Conservation (phyloP, 805 yeast species). For the Zygoascus ofunaensis region DNA sequence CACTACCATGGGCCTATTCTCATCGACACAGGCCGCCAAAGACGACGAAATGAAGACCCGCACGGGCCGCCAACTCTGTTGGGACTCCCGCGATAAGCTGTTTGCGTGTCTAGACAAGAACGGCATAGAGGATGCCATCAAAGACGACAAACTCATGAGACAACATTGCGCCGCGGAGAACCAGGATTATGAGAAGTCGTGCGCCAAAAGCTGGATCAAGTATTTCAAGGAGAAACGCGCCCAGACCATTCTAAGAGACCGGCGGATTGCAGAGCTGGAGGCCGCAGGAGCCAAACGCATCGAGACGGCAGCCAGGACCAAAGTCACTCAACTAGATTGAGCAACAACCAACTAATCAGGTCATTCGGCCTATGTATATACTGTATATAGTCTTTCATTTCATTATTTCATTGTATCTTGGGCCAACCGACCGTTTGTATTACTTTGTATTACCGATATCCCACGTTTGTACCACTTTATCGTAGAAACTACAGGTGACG, state of each 20-base stretch:
- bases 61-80: constrained; percentile 64
- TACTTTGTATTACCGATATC: constrained; percentile 1
- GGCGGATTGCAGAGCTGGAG: constrained; percentile 60
- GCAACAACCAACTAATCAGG: not conserved
- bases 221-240: constrained; percentile 87
- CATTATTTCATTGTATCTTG: no score
- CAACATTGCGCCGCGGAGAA: constrained; percentile 50
- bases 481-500: constrained; percentile 89
- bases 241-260: constrained; percentile 60
- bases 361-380: no score
- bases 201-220: constrained; percentile 76
- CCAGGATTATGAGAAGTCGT: constrained; percentile 55
- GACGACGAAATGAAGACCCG: constrained; percentile 42
- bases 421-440: no score
- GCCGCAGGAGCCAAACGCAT: constrained; percentile 46
- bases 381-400: no score
- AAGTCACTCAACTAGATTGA: not conserved
- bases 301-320: constrained; percentile 1
- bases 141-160: constrained; percentile 37
- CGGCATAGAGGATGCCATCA: constrained; percentile 57
- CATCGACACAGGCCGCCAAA: constrained; percentile 19
- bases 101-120: constrained; percentile 66
- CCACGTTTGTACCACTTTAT: constrained; percentile 76
- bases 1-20: constrained; percentile 45
- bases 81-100: constrained; percentile 79